Conservation (phyloP, 2,329 filamentous ascomycete genomes). For the Byssoonygena ceratinophila region DNA sequence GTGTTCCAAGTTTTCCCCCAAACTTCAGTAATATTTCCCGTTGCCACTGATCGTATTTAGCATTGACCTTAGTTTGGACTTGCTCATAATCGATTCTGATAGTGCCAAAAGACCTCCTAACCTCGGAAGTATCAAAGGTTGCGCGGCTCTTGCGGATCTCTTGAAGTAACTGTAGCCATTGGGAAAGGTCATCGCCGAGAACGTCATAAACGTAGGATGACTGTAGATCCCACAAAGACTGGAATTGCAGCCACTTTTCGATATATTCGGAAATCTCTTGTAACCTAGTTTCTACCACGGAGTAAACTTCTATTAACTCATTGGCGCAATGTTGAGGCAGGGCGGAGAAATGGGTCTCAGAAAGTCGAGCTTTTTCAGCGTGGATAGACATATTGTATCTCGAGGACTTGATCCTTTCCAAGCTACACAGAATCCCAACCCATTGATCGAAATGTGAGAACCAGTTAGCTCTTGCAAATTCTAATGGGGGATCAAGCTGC, state of each 20-base stretch:
- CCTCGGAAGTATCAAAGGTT: constrained; percentile 95
- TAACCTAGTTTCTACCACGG: constrained; percentile 71
- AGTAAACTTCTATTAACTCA: constrained; percentile 68
- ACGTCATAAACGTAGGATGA: constrained; percentile 90
- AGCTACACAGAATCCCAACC: constrained; percentile 83
- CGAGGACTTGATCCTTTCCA: constrained; percentile 88
- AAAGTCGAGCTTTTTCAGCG: constrained; percentile 30
- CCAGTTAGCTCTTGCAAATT: constrained; percentile 88
- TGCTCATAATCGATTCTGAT: constrained; percentile 96
- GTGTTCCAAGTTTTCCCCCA: constrained; percentile 71
- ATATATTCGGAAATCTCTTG: constrained; percentile 73
- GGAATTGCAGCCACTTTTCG: constrained; percentile 97
- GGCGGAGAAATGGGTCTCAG: constrained; percentile 60
- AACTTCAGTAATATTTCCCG: constrained; percentile 94
- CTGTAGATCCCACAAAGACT: constrained; percentile 95
- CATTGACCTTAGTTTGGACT: constrained; percentile 96
- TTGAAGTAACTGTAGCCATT: constrained; percentile 91
- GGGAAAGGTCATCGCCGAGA: constrained; percentile 78
- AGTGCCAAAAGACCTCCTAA: constrained; percentile 84
- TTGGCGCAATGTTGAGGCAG: constrained; percentile 74
- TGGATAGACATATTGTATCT: constrained; percentile 81
- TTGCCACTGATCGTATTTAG: constrained; percentile 99
- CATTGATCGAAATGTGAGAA: constrained; percentile 84
- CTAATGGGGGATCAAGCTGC: constrained; percentile 84
- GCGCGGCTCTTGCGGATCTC: constrained; percentile 91